Percentiles rank a stretch among this genome's conserved stretches.
Evolutionary conservation across 2,329 filamentous ascomycete genomes (phyloP).

Genomic region (Ophiostoma montium): DNA sequence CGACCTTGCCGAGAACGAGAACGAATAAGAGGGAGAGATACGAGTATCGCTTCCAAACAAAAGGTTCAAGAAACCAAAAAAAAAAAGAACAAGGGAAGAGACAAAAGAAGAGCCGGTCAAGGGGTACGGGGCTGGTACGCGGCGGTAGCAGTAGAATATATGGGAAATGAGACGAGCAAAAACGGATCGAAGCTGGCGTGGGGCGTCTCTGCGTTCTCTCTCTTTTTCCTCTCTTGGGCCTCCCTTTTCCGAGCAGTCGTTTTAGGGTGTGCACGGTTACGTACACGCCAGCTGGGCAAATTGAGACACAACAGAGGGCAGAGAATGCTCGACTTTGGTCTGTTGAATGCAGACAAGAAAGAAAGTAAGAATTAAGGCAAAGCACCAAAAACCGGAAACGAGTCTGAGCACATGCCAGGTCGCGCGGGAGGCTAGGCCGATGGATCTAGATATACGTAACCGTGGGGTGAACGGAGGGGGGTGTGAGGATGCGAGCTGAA

Average conservation of each 20-base stretch:
- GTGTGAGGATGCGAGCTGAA: neutral
- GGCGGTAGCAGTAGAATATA: neutral
- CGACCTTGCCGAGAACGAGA: conserved; percentile 1
- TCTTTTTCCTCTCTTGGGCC: neutral
- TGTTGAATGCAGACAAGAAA: neutral
- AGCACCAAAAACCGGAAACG: neutral
- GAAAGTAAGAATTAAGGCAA: neutral
- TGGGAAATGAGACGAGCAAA: neutral
- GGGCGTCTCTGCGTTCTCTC: neutral
- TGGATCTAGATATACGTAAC: neutral
- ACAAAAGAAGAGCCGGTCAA: neutral
- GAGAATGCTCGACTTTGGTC: neutral
- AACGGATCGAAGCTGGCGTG: neutral
- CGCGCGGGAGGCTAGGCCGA: neutral
- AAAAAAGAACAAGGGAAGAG: conserved; percentile 1
- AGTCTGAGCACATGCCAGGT: neutral
- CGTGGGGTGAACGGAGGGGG: neutral
- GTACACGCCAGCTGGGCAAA: neutral
- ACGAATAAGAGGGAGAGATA: neutral
- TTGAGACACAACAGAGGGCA: neutral
- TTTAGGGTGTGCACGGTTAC: neutral
- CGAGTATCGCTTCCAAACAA: neutral
- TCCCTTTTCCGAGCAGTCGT: neutral
- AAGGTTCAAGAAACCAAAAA: neutral
- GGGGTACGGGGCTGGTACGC: neutral